These are phyloP conservation scores for Verticillium tricorpus DNA, from an alignment of 2,329 filamentous ascomycete species.

Conservation along the genomic window DNA sequence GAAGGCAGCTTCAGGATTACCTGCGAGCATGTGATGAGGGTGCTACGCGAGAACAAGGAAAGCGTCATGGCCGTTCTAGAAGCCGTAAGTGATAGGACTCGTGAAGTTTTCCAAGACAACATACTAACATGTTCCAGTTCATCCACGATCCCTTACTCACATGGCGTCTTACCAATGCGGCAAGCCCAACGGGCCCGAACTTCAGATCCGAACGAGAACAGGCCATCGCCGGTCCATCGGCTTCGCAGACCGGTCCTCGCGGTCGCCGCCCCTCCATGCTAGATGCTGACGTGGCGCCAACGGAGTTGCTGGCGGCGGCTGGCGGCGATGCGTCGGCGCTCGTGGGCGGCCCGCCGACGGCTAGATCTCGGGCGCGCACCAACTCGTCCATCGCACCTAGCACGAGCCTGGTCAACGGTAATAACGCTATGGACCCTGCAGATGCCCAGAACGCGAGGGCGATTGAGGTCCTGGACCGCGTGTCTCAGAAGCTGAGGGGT, in stretches of 20 bases:
- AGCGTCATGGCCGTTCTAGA: conserved; percentile 97
- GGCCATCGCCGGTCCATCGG: conserved; percentile 40
- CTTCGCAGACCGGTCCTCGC: conserved; percentile 34
- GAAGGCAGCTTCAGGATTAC: conserved; percentile 98
- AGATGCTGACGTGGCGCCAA: conserved; percentile 56
- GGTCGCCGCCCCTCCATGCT: conserved; percentile 66
- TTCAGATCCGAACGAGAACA: conserved; percentile 59
- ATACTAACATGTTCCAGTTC: conserved; percentile 56
- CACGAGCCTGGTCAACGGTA: conserved; percentile 30
- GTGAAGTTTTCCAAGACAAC: background rate
- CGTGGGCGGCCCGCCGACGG: conserved; percentile 40
- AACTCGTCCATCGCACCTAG: conserved; percentile 48
- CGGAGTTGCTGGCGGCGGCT: conserved; percentile 50
- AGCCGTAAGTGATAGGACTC: conserved; percentile 55
- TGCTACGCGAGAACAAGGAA: conserved; percentile 94
- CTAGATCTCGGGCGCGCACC: conserved; percentile 52
- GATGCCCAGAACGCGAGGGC: conserved; percentile 94
- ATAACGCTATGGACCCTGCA: conserved; percentile 36
- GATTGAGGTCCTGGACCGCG: conserved; percentile 82
- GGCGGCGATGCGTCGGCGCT: conserved; percentile 26
- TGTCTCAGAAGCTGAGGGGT: conserved; percentile 93
- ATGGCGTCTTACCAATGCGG: conserved; percentile 75
- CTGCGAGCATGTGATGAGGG: conserved; percentile 97
- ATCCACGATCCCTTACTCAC: conserved; percentile 99
- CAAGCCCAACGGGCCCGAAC: conserved; percentile 61